Evolutionary conservation across 2,329 filamentous ascomycete genomes (phyloP), one percentile per base, ranked within the genome.

Genomic region (Penicillium brevicompactum): DNA sequence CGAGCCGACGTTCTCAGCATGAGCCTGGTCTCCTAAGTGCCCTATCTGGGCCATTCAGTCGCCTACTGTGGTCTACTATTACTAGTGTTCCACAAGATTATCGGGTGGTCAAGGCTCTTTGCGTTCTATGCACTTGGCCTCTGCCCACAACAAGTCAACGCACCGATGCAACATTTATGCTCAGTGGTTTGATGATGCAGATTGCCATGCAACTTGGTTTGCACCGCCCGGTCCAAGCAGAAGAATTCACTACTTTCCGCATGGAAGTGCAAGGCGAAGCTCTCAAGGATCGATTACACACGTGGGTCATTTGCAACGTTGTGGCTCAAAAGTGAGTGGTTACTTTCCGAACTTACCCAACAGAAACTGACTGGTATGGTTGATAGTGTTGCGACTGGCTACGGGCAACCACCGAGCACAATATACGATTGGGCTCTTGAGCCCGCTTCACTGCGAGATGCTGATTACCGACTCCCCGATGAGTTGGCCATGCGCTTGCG

Each of bases 221-320:
- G 18, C 84, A 87, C 63, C 79, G 84, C 31, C 84, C 84, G 0
- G 84, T 83, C 0, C 84, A 87, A 63, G 80, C 84, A 1, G 83
- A 86, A 63, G 77, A 80, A 56, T 80, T 80, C 54, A 77, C 73
- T 4, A 79, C 77, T 5, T 79, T 79, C 60, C 71, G 73, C 16
- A 75, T 78, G 61, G 74, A 84, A 52, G 71, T 86, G 13, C 75
- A 81, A 59, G 82, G 84, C 27, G 84, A 86, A 65, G 84, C 86
- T 52, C 77, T 87, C 51, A 80, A 83, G 37, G 85, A 88, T 68
- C 78, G 85, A 14, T 73, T 87, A 32, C 80, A 85, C 63, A 87
- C 85, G 2, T 88, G 85, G 85, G 83, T 84, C 1, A 80, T 85
- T 4, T 87, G 85, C 73, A 88, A 88, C 62, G 82, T 87, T 53